Conservation (phyloP, 2,329 filamentous ascomycete genomes). For the Penicillium sp. region DNA sequence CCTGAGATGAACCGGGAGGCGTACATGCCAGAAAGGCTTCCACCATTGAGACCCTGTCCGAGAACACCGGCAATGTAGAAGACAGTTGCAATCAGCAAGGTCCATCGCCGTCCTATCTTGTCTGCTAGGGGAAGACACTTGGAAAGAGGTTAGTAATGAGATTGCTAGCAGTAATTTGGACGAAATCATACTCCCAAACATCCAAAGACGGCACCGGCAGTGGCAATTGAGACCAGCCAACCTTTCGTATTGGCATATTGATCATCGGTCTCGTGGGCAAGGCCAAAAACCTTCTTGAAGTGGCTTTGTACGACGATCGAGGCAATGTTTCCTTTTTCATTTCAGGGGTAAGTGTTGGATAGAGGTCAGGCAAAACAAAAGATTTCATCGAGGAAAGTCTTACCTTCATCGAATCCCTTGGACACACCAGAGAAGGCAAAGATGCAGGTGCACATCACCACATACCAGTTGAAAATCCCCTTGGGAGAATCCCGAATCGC, state of each 20-base stretch:
- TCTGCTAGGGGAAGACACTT: slow-evolving; percentile 25
- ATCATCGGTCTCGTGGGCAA: slow-evolving; percentile 19
- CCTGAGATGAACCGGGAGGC: slow-evolving; percentile 23
- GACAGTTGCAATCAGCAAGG: slow-evolving; percentile 19
- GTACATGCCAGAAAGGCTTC: slow-evolving; percentile 21
- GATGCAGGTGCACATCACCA: slow-evolving; percentile 26
- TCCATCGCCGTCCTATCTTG: slow-evolving; percentile 24
- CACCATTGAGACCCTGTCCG: slow-evolving; percentile 22
- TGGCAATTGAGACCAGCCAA: slow-evolving; percentile 28
- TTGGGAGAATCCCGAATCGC: slow-evolving; percentile 26
- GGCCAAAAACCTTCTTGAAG: slow-evolving; percentile 22
- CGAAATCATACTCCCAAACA: slow-evolving; percentile 22
- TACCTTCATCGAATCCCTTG: slow-evolving; percentile 31
- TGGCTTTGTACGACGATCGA: slow-evolving; percentile 25
- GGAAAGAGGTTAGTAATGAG: neutral
- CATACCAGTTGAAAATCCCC: slow-evolving; percentile 27
- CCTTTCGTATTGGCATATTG: slow-evolving; percentile 28
- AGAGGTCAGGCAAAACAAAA: neutral
- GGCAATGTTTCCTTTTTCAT: slow-evolving; percentile 23
- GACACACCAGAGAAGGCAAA: slow-evolving; percentile 29
- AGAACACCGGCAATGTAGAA: slow-evolving; percentile 27
- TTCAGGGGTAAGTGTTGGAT: neutral
- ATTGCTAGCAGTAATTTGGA: neutral
- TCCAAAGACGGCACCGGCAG: slow-evolving; percentile 26
- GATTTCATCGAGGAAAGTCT: neutral